These are phyloP conservation scores for Eucalyptus rudis DNA, from an alignment of 345 rosid genomes.

Conservation along the genomic window DNA sequence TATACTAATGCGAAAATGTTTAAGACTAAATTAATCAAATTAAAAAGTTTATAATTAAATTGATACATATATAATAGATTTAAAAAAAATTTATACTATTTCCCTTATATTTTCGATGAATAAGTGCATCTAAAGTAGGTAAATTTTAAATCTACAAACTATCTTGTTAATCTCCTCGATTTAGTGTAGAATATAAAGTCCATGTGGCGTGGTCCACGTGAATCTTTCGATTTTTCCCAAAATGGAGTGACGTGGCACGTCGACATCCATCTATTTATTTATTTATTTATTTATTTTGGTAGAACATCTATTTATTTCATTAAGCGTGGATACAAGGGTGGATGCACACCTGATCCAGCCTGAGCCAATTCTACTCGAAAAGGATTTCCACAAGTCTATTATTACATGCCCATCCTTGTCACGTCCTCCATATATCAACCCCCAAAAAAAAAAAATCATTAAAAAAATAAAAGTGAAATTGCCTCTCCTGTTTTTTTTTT, in stretches of 20 bases:
- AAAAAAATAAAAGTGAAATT: background rate
- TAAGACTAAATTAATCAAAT: too few species aligned
- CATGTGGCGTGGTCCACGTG: background rate
- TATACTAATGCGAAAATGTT: rapidly evolving
- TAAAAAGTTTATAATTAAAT: rapidly evolving
- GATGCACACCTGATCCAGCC: background rate
- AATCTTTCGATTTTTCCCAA: background rate
- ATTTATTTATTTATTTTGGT: too few species aligned
- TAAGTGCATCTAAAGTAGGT: background rate
- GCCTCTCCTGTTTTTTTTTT: background rate
- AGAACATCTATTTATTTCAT: background rate
- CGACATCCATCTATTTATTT: background rate
- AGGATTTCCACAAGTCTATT: background rate
- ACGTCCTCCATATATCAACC: background rate
- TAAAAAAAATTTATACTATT: too few species aligned
- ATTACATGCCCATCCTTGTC: background rate
- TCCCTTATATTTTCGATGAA: background rate
- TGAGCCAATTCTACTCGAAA: background rate
- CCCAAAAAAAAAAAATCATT: background rate
- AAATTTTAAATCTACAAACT: background rate
- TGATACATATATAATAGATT: rapidly evolving
- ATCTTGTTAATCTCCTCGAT: background rate
- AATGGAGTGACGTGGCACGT: background rate
- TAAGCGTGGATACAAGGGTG: background rate
- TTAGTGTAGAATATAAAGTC: rapidly evolving